Percentiles rank a stretch among this genome's conserved stretches.
phyloP scores from a whole-genome alignment of 176 grass and related monocot species.

The Alloteropsis semialata region DNA sequence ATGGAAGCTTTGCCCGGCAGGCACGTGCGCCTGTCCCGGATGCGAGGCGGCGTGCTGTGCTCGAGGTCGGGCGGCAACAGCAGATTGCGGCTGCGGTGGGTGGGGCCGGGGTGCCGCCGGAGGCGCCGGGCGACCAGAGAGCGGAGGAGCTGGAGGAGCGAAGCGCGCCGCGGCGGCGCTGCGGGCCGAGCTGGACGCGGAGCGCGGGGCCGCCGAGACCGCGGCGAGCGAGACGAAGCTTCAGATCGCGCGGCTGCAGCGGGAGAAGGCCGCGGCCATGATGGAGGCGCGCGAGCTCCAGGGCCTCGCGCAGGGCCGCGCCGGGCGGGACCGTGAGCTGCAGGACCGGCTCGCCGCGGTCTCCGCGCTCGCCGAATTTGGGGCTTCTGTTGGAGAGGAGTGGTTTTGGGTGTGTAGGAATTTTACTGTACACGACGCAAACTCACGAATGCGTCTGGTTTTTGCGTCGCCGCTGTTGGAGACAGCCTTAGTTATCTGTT shows the following conservation, averaged over 20 bases:
- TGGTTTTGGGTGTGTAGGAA: no score
- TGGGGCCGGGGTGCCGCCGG: neutral
- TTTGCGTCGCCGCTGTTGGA: no score
- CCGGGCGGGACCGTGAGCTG: slow-evolving; percentile 28
- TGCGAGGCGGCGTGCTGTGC: no score
- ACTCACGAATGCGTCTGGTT: no score
- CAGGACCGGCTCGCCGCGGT: slow-evolving; percentile 29
- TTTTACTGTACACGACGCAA: no score
- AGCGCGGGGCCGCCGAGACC: slow-evolving; percentile 37
- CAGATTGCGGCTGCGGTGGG: no score
- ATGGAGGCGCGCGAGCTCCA: slow-evolving; percentile 57
- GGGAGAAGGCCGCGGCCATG: slow-evolving; percentile 55
- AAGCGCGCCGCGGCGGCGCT: slow-evolving; percentile 26
- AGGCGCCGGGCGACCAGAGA: neutral
- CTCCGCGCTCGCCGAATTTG: neutral
- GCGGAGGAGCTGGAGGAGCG: slow-evolving; percentile 1
- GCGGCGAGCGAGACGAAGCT: slow-evolving; percentile 50
- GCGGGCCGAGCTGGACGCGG: slow-evolving; percentile 40
- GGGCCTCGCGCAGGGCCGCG: slow-evolving; percentile 33
- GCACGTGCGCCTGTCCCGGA: no score
- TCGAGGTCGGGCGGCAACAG: no score
- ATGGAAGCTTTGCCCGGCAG: no score
- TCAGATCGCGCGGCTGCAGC: slow-evolving; percentile 61
- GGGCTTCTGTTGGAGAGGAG: no score
- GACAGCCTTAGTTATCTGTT: no score